phyloP scores from a whole-genome alignment of 2,329 filamentous ascomycete genomes.

The Microdochium bolleyi region DNA sequence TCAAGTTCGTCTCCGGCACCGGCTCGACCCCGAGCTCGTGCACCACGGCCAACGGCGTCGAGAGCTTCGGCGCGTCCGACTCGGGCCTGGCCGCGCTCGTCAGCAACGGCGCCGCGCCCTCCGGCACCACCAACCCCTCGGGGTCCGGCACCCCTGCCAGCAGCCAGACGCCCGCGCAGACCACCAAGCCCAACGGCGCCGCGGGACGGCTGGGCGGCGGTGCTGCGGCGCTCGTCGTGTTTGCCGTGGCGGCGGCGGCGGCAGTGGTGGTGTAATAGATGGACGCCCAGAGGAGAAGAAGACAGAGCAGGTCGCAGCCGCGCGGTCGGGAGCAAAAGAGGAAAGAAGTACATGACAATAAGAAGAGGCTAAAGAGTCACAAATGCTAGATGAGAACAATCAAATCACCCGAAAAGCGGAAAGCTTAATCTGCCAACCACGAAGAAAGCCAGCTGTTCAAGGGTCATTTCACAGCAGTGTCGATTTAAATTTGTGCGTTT shows the following conservation, averaged over 20 bases:
- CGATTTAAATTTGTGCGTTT: no score
- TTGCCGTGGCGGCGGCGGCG: neutral
- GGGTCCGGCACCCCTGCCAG: neutral
- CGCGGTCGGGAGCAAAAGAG: no score
- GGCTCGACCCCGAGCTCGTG: conserved; percentile 1
- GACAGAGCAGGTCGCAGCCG: no score
- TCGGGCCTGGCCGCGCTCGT: neutral
- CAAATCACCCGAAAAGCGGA: no score
- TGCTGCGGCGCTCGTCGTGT: neutral
- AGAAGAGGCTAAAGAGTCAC: no score
- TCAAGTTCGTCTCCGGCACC: conserved; percentile 43
- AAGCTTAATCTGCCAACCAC: no score
- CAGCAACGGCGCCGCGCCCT: neutral
- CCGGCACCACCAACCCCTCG: neutral
- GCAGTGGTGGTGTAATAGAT: no score
- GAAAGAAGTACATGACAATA: no score
- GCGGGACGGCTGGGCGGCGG: neutral
- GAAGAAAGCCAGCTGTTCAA: no score
- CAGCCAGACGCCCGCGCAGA: neutral
- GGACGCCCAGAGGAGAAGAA: no score
- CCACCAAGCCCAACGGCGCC: neutral
- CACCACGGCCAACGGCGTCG: neutral
- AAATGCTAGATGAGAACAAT: no score
- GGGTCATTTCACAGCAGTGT: no score
- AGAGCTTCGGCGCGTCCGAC: neutral